These are phyloP conservation scores for Tolypocladium album DNA, from an alignment of 2,329 filamentous ascomycete genomes.

Conservation along the genomic window DNA sequence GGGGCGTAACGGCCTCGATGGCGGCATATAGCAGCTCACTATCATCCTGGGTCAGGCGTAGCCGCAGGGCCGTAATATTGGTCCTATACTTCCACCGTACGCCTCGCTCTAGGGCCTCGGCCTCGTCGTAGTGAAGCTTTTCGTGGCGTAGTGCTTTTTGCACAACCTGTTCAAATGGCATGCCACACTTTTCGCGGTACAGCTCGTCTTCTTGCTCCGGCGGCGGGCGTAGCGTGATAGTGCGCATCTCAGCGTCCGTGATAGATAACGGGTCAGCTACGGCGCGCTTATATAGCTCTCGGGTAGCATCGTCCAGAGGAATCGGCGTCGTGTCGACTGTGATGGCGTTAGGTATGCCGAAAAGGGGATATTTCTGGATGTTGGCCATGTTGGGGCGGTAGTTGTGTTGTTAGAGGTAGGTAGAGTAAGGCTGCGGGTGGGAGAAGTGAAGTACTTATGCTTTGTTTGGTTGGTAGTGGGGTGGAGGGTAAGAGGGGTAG, in stretches of 20 bases:
- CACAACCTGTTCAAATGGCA: not conserved
- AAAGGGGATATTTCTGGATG: not conserved
- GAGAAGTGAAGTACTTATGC: not conserved
- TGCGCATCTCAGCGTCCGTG: slow-evolving; percentile 1
- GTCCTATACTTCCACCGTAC: not conserved
- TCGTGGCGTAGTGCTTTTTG: not conserved
- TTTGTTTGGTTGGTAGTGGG: not conserved
- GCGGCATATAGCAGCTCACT: not conserved
- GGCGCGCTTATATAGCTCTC: not conserved
- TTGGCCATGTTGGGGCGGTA: not conserved
- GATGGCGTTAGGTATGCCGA: not conserved
- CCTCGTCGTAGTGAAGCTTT: not conserved
- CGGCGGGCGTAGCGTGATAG: not conserved
- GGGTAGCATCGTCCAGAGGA: not conserved
- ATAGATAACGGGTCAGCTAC: not conserved
- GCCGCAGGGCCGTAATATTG: not conserved
- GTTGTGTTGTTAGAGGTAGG: not conserved
- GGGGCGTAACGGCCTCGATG: not conserved
- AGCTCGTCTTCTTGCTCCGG: not conserved
- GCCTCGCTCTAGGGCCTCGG: not conserved
- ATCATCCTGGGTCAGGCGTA: not conserved
- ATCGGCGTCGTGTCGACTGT: not conserved
- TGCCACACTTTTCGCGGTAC: not conserved
- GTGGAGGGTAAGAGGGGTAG: not conserved
- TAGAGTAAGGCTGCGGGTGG: not conserved